A percentile compares a stretch with the other conserved stretches of the same genome.
These are phyloP conservation scores for Podospora fimiseda DNA, from an alignment of 495 filamentous ascomycete species.

Conservation along the genomic window DNA sequence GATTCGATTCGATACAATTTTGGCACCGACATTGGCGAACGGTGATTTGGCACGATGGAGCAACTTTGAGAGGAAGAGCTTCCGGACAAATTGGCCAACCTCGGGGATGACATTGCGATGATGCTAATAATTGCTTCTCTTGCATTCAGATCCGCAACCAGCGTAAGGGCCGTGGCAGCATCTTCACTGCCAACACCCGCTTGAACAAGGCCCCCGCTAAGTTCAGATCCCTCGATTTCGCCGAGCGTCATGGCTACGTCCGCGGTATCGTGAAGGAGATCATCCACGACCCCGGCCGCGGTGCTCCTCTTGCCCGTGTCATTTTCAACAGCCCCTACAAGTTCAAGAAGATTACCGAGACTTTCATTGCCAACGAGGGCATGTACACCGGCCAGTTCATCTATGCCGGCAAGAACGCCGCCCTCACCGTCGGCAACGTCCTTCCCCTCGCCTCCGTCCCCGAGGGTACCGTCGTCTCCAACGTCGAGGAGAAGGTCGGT, in stretches of 20 bases:
- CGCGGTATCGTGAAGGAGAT: conserved; percentile 97
- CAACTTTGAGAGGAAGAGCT: conserved; percentile 4
- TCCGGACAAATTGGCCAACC: not conserved
- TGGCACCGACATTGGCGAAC: conserved; percentile 13
- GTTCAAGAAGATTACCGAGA: conserved; percentile 86
- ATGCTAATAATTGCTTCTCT: conserved; percentile 26
- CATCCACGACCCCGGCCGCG: conserved; percentile 97
- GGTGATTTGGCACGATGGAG: conserved; percentile 14
- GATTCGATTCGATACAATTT: conserved; percentile 14
- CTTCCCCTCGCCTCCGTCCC: conserved; percentile 88
- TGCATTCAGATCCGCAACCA: conserved; percentile 74
- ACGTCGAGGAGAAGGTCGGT: conserved; percentile 98
- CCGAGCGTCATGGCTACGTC: conserved; percentile 94
- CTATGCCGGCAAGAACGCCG: conserved; percentile 98
- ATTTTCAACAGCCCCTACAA: conserved; percentile 87
- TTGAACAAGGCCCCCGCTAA: conserved; percentile 79
- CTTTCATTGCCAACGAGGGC: conserved; percentile 99
- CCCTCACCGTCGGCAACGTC: conserved; percentile 92
- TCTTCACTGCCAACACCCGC: conserved; percentile 86
- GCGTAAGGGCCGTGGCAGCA: conserved; percentile 96
- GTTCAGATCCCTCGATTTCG: conserved; percentile 91
- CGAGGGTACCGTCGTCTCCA: conserved; percentile 96
- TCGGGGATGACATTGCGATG: conserved; percentile 4
- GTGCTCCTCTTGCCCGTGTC: conserved; percentile 94
- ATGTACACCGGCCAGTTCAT: conserved; percentile 99